phyloP scores from a whole-genome alignment of 352 stramenopile species.

The Phytophthora pistaciae region DNA sequence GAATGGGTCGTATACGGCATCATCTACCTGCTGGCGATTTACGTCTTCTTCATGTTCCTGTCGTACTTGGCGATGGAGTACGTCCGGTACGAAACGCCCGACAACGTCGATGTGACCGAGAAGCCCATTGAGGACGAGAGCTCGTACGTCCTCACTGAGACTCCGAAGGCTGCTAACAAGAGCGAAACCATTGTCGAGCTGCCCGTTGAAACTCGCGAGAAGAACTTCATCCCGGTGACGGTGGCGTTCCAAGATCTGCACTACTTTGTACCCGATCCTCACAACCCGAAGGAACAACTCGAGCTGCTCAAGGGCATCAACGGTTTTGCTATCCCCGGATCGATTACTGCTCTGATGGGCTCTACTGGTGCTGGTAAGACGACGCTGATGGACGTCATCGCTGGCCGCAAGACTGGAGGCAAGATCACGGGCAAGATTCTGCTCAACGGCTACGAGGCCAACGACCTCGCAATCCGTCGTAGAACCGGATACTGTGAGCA shows the following conservation, averaged over 20 bases:
- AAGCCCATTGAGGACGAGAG: background rate
- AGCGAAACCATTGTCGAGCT: background rate
- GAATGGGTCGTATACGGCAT: constrained; percentile 17
- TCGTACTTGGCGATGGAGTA: constrained; percentile 4
- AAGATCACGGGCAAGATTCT: constrained; percentile 7
- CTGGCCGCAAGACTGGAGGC: constrained; percentile 4
- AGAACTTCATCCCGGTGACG: constrained; percentile 19
- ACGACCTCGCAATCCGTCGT: constrained; percentile 49
- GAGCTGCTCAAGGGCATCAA: constrained; percentile 19
- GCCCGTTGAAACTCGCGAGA: constrained; percentile 3
- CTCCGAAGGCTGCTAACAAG: background rate
- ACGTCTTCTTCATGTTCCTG: constrained; percentile 14
- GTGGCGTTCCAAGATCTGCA: constrained; percentile 24
- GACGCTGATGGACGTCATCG: background rate
- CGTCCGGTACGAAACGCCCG: constrained; percentile 2
- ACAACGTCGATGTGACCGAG: background rate
- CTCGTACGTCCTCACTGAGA: constrained; percentile 1
- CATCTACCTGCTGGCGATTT: constrained; percentile 14
- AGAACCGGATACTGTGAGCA: constrained; percentile 74
- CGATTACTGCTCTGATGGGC: background rate
- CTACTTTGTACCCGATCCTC: constrained; percentile 12
- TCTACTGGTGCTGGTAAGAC: constrained; percentile 2
- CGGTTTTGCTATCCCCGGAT: constrained; percentile 3
- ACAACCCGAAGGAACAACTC: constrained; percentile 16
- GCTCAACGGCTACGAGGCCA: constrained; percentile 52